A percentile compares a stretch with the other conserved stretches of the same genome.
Evolutionary conservation across 495 filamentous ascomycete genomes (phyloP).

Genomic region (Aspergillus steynii): DNA sequence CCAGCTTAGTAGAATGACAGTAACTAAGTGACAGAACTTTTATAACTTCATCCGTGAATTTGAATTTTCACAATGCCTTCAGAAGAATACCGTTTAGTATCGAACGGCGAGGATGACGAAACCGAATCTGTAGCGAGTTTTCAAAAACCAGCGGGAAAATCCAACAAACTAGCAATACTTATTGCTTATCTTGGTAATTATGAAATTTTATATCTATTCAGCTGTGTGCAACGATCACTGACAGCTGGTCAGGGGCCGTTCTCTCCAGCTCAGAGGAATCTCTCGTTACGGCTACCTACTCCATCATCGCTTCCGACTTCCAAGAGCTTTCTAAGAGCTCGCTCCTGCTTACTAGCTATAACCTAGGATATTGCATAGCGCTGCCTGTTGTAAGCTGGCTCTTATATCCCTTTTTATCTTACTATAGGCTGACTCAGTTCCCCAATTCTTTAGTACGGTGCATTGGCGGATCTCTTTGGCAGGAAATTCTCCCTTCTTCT

Average conservation of each 20-base stretch:
- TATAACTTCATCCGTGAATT: too few relatives aligned
- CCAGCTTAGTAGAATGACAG: too few relatives aligned
- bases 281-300: slow-evolving; percentile 10
- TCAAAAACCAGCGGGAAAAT: background rate
- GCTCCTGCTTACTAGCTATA: slow-evolving; percentile 10
- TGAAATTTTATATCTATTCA: background rate
- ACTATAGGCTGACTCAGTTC: background rate
- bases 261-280: slow-evolving; percentile 9
- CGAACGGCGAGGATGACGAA: too few relatives aligned
- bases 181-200: slow-evolving; percentile 9
- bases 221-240: background rate
- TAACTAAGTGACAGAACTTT: too few relatives aligned
- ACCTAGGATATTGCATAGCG: slow-evolving; percentile 12
- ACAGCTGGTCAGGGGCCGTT: slow-evolving; percentile 7
- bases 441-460: slow-evolving; percentile 2
- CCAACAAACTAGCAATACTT: slow-evolving; percentile 3
- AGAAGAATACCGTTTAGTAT: too few relatives aligned
- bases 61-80: too few relatives aligned
- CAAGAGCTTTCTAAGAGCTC: background rate
- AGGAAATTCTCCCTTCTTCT: slow-evolving; percentile 4
- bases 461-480: slow-evolving; percentile 4
- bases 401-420: background rate
- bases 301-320: slow-evolving; percentile 11
- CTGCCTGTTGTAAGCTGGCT: slow-evolving; percentile 9
- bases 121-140: too few relatives aligned